Evolutionary conservation across 2,329 filamentous ascomycete species (phyloP), one percentile per base, ranked within the genome.

Genomic region (Arthrobotrys conoides): DNA sequence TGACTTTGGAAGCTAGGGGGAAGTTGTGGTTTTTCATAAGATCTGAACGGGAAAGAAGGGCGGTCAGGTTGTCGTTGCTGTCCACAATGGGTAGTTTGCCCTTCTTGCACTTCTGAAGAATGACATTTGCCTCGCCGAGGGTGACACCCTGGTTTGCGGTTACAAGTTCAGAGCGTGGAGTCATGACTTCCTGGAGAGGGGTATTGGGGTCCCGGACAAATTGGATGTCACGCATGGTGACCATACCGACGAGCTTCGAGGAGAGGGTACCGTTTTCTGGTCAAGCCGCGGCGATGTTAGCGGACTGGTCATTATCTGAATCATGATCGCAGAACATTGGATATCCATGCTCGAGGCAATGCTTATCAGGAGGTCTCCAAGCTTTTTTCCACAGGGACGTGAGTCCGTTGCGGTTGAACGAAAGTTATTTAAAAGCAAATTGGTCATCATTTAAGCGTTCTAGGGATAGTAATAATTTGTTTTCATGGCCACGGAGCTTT

Each of bases 1-100:
- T 93, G 46, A 97, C 90, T 88, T 99, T 99, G 69, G 96, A 98
- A 59, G 96, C 94, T 80, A 97, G 89, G 41, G 96, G 96, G 87
- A 96, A 99, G 87, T 98, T 91, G 80, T 97, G 89, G 87, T 99
- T 99, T 90, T 99, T 99, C 88, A 94, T 97, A 86, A 99, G 87
- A 86, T 99, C 96, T 83, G 94, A 97, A 83, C 96, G 91, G 80
- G 93, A 94, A 84, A 97, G 91, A 88, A 97, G 92, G 81, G 96
- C 97, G 80, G 97, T 90, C 61, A 97, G 89, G 87, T 97, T 96
- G 84, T 91, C 91, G 65, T 91, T 86, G 83, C 90, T 87, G 86
- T 97, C 94, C 63, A 97, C 91, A 80, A 97, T 97, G 79, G 94
- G 94, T 76, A 97, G 90, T 88, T 97, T 97, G 86, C 96, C 96